Conservation (phyloP, 2,329 filamentous ascomycete genomes). For the Epichloe bromicola region DNA sequence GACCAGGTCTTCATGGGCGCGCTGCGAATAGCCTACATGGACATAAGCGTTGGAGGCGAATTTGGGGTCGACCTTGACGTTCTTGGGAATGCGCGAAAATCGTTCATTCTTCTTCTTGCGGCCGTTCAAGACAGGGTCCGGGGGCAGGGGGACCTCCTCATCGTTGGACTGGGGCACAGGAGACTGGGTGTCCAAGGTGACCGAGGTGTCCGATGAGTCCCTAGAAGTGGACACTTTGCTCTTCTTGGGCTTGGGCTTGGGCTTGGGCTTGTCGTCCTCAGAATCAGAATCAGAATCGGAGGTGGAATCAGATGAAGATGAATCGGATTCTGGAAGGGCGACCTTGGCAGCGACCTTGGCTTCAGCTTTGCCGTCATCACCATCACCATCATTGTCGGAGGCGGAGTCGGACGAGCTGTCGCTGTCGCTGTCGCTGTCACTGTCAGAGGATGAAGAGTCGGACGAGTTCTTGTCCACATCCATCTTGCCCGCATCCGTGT, state of each 20-base stretch:
- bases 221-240: slow-evolving; percentile 10
- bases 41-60: slow-evolving; percentile 72
- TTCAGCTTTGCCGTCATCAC: slow-evolving; percentile 1
- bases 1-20: slow-evolving; percentile 76
- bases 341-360: slow-evolving; percentile 14
- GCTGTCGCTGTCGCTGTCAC: slow-evolving; percentile 6
- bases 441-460: slow-evolving; percentile 9
- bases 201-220: slow-evolving; percentile 30
- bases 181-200: slow-evolving; percentile 40
- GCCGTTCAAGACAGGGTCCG: slow-evolving; percentile 27
- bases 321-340: slow-evolving; percentile 13
- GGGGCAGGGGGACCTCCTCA: slow-evolving; percentile 41
- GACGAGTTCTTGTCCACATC: slow-evolving; percentile 16
- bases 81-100: slow-evolving; percentile 65
- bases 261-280: slow-evolving; percentile 16
- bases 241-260: slow-evolving; percentile 12
- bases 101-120: slow-evolving; percentile 48
- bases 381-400: slow-evolving; percentile 8
- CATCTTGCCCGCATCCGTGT: slow-evolving; percentile 7
- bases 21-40: slow-evolving; percentile 76
- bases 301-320: slow-evolving; percentile 17
- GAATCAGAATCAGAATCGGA: slow-evolving; percentile 21
- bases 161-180: slow-evolving; percentile 21
- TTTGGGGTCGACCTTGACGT: slow-evolving; percentile 52
- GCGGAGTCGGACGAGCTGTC: slow-evolving; percentile 10